phyloP scores from a whole-genome alignment of 169 alveolate genomes.

The Eimeria praecox region DNA sequence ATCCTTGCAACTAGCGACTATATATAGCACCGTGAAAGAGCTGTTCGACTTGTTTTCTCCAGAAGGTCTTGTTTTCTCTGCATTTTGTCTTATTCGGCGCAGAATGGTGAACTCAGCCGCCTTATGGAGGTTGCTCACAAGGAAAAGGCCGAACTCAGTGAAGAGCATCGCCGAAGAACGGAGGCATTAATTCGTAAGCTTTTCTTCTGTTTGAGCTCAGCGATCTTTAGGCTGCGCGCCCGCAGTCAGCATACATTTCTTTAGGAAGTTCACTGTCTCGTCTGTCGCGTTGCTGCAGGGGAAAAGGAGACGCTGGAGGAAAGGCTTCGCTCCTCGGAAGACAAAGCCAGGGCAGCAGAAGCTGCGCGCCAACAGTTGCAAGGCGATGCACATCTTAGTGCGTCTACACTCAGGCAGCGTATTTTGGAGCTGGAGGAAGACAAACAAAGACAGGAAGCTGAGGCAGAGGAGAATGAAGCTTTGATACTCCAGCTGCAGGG shows the following conservation, averaged over 20 bases:
- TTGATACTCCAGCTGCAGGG: slow-evolving; percentile 64
- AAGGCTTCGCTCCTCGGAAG: slow-evolving; percentile 51
- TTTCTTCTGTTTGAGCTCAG: not conserved
- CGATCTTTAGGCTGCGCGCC: not conserved
- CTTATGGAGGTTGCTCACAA: slow-evolving; percentile 35
- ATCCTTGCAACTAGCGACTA: not conserved
- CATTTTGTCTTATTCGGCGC: not conserved
- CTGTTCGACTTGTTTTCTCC: not conserved
- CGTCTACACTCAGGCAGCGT: slow-evolving; percentile 44
- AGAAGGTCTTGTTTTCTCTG: not conserved
- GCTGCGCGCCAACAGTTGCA: slow-evolving; percentile 66
- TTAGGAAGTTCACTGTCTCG: not conserved
- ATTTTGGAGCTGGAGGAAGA: slow-evolving; percentile 66
- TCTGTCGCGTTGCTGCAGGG: slow-evolving; percentile 4
- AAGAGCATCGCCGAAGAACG: not conserved
- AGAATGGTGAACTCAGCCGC: slow-evolving; percentile 26
- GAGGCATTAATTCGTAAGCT: slow-evolving; percentile 34
- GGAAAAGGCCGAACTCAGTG: not conserved
- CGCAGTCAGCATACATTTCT: not conserved
- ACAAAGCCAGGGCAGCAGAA: slow-evolving; percentile 60
- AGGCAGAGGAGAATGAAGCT: slow-evolving; percentile 79
- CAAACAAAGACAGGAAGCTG: slow-evolving; percentile 61
- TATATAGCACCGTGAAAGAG: not conserved
- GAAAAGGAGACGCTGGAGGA: slow-evolving; percentile 72
- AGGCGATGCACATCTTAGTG: slow-evolving; percentile 17